Percentiles rank a stretch among this genome's conserved stretches.
phyloP scores from a whole-genome alignment of 2,329 filamentous ascomycete species.

The Calonectria pauciramosa region DNA sequence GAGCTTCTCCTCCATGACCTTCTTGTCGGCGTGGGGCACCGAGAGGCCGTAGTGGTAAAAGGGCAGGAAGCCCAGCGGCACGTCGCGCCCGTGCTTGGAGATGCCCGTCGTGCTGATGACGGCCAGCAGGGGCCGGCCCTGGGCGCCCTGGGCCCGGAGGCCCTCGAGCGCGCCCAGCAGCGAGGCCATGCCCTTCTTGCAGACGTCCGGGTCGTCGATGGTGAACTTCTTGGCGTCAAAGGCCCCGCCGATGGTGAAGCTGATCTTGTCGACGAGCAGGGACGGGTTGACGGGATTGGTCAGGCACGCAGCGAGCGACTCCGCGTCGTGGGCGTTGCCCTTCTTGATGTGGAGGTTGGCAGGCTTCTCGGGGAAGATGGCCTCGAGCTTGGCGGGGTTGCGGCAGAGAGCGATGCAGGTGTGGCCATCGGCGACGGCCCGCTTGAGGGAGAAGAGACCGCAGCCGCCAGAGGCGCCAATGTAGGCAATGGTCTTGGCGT shows the following conservation, averaged over 20 bases:
- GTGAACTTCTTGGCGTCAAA: constrained; percentile 43
- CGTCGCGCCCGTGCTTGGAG: constrained; percentile 40
- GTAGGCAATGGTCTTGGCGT: constrained; percentile 47
- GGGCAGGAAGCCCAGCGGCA: constrained; percentile 57
- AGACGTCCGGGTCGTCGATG: constrained; percentile 56
- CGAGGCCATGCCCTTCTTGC: constrained; percentile 52
- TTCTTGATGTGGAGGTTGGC: constrained; percentile 52
- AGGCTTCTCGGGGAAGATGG: constrained; percentile 46
- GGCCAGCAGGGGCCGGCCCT: constrained; percentile 52
- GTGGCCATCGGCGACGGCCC: constrained; percentile 53
- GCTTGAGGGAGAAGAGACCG: constrained; percentile 54
- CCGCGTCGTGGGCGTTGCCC: constrained; percentile 55
- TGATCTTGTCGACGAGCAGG: constrained; percentile 54
- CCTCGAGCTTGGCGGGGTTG: constrained; percentile 55
- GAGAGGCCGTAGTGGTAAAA: constrained; percentile 58
- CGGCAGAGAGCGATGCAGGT: constrained; percentile 57
- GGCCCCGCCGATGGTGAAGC: constrained; percentile 55
- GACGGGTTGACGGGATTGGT: constrained; percentile 40
- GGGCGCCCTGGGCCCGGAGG: constrained; percentile 37
- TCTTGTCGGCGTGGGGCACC: constrained; percentile 63
- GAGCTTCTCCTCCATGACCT: constrained; percentile 57
- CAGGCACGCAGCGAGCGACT: constrained; percentile 51
- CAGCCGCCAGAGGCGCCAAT: constrained; percentile 60
- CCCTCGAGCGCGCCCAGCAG: constrained; percentile 51
- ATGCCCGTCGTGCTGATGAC: constrained; percentile 60